Conservation (phyloP, 768 basidiomycete species). For the Rhodosporidiobolus odoratus region DNA sequence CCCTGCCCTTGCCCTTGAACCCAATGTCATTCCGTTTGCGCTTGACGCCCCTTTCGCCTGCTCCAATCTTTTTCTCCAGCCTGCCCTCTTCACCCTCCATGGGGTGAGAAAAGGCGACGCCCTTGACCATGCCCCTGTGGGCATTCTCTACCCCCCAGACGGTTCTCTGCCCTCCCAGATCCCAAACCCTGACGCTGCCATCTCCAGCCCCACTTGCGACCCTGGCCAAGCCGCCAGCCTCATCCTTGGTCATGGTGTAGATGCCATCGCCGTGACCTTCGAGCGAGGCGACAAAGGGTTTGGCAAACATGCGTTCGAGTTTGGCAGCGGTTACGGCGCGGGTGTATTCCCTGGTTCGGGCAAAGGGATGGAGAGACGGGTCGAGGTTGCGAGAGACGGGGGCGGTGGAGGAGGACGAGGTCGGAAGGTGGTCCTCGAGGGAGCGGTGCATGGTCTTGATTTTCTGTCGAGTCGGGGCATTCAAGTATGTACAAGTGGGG, state of each 20-base stretch:
- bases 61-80: slow-evolving; percentile 32
- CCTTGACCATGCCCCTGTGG: slow-evolving; percentile 80
- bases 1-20: slow-evolving; percentile 41
- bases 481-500: neutral
- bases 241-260: slow-evolving; percentile 69
- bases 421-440: slow-evolving; percentile 53
- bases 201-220: slow-evolving; percentile 93
- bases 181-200: slow-evolving; percentile 85
- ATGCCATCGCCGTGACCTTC: slow-evolving; percentile 93
- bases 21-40: slow-evolving; percentile 29
- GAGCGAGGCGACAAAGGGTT: slow-evolving; percentile 81
- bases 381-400: slow-evolving; percentile 87
- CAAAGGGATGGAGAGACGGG: slow-evolving; percentile 91
- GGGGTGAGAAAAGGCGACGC: slow-evolving; percentile 63
- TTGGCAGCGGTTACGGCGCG: slow-evolving; percentile 92
- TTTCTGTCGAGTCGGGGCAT: slow-evolving; percentile 26
- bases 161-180: slow-evolving; percentile 59
- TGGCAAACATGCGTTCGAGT: slow-evolving; percentile 96
- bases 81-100: slow-evolving; percentile 48
- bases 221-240: slow-evolving; percentile 64
- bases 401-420: slow-evolving; percentile 72
- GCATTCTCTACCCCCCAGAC: slow-evolving; percentile 59
- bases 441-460: slow-evolving; percentile 42
- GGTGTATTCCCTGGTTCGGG: slow-evolving; percentile 83
- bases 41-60: slow-evolving; percentile 29